phyloP scores from a whole-genome alignment of 2,329 filamentous ascomycete genomes.

The Phialophora tarda region DNA sequence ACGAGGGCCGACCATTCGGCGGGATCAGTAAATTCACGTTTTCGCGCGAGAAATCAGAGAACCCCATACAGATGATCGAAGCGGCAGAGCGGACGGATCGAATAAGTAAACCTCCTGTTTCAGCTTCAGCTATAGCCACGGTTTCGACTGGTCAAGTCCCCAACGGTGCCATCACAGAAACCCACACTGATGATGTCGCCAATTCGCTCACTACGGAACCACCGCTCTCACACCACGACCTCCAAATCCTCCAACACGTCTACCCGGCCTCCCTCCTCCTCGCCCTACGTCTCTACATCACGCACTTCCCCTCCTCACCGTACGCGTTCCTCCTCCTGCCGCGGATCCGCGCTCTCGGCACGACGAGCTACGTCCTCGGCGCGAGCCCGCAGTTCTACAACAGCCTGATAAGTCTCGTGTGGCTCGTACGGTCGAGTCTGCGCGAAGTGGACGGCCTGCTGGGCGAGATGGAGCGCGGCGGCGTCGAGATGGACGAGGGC shows the following conservation, averaged over 20 bases:
- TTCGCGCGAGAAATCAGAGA: constrained; percentile 19
- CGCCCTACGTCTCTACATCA: constrained; percentile 49
- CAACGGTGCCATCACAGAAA: not conserved
- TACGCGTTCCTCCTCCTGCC: constrained; percentile 50
- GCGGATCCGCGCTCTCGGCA: constrained; percentile 49
- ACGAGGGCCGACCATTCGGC: not conserved
- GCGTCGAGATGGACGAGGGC: constrained; percentile 46
- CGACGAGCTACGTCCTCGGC: constrained; percentile 51
- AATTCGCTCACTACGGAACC: not conserved
- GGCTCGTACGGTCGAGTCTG: constrained; percentile 51
- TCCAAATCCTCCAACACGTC: constrained; percentile 37
- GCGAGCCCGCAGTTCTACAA: constrained; percentile 52
- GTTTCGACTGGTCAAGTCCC: not conserved
- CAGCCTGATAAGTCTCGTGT: constrained; percentile 51
- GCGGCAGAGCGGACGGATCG: constrained; percentile 16
- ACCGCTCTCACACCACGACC: not conserved
- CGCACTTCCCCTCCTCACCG: constrained; percentile 49
- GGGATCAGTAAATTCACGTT: constrained; percentile 21
- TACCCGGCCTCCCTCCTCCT: constrained; percentile 51
- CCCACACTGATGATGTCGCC: too few species aligned
- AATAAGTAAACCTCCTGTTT: not conserved
- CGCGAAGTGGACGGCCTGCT: constrained; percentile 48
- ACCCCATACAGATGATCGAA: constrained; percentile 19
- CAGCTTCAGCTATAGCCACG: not conserved
- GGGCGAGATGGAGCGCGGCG: constrained; percentile 53